Evolutionary conservation across 768 basidiomycete species (phyloP).

Genomic region (Trametes maxima): DNA sequence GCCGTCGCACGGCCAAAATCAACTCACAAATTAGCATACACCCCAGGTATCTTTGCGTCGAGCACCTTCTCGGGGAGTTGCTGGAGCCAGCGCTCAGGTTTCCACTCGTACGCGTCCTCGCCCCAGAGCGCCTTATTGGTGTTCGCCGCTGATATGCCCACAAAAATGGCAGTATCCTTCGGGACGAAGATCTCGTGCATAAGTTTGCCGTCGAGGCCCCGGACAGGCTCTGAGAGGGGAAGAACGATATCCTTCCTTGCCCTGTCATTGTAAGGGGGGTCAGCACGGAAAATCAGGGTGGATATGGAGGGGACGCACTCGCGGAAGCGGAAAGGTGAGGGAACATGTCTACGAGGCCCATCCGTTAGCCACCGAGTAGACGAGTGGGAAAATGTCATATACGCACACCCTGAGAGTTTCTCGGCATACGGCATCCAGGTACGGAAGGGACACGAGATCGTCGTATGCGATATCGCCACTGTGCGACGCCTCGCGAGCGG

Average conservation of each 20-base stretch:
- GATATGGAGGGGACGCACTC: slow-evolving; percentile 6
- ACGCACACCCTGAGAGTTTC: slow-evolving; percentile 22
- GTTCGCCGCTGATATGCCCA: slow-evolving; percentile 28
- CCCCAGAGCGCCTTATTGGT: slow-evolving; percentile 30
- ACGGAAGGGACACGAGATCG: slow-evolving; percentile 15
- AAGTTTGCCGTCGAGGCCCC: slow-evolving; percentile 15
- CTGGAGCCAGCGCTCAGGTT: slow-evolving; percentile 29
- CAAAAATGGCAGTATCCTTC: slow-evolving; percentile 23
- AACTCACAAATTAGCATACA: slow-evolving; percentile 24
- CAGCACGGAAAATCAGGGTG: neutral
- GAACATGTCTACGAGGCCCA: slow-evolving; percentile 2
- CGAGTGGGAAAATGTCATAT: neutral
- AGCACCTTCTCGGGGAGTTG: slow-evolving; percentile 16
- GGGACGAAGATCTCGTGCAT: slow-evolving; percentile 24
- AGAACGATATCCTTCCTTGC: slow-evolving; percentile 17
- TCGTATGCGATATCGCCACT: slow-evolving; percentile 22
- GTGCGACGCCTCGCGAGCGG: slow-evolving; percentile 6
- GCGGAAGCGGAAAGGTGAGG: slow-evolving; percentile 14
- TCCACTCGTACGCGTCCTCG: slow-evolving; percentile 29
- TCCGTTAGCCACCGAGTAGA: neutral
- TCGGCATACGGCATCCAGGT: slow-evolving; percentile 21
- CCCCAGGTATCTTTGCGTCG: slow-evolving; percentile 22
- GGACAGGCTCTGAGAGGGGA: slow-evolving; percentile 24
- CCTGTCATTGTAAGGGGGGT: neutral
- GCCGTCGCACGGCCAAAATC: neutral